Evolutionary conservation across 192 early-diverging fungal species (phyloP), one percentile per base, ranked within the genome.

Genomic region (Linnemannia schmuckeri): DNA sequence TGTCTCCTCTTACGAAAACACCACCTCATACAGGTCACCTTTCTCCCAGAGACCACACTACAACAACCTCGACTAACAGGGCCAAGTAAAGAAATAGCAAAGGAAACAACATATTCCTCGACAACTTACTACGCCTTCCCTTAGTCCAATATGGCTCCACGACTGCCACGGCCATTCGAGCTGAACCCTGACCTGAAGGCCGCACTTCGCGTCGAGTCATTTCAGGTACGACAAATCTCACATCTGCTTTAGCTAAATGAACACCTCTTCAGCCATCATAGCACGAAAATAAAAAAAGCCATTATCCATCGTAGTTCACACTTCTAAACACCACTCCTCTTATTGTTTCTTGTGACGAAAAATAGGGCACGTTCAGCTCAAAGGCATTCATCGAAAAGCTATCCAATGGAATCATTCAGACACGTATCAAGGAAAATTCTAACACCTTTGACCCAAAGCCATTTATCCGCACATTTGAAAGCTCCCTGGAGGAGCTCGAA

Each of bases 391-490:
- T 79, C 52, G 81, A 83, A 38, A 77, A 61, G 47, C 70, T 87
- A 8, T 88, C 84, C 6, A 89, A 76, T 41, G 79, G 79, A 46
- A 83, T 83, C 63, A 85, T 82, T 30, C 66, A 74, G 10, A 87
- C 79, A 22, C 88, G 80, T 71, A 81, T 86, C 78, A 80, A 77
- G 70, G 79, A 83, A 46, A 79, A 74, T 70, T 81, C 83, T 54
- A 52, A 82, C 89, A 93, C 91, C 35, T 96, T 98, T 66, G 97
- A 99, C 89, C 95, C 97, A 55, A 96, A 97, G 80, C 96, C 96
- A 3, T 97, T 98, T 85, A 97, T 98, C 69, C 91, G 96, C 44
- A 95, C 94, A 24, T 98, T 98, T 88, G 98, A 99, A 82, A 91
- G 92, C 41, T 94, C 95, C 8, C 88, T 96, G 61, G 95, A 97